These are phyloP conservation scores for Trichophyton rubrum DNA, from an alignment of 2,329 filamentous ascomycete genomes.

Conservation along the genomic window DNA sequence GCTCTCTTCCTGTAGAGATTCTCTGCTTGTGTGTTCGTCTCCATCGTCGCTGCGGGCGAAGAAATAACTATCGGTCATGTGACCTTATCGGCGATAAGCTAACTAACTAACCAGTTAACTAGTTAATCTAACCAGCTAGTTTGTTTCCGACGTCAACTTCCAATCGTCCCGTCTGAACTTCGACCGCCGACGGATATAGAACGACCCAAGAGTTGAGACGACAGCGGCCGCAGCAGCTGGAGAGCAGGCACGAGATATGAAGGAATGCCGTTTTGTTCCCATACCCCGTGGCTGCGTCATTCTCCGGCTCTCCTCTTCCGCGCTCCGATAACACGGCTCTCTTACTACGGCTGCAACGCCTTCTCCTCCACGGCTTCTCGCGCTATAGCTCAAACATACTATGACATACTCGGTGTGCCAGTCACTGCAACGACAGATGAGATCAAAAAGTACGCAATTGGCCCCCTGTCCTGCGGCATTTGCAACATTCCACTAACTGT, in stretches of 20 bases:
- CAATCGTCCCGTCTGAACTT: no score
- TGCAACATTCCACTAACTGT: slow-evolving; percentile 1
- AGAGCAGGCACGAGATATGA: slow-evolving; percentile 12
- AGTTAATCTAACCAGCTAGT: background rate
- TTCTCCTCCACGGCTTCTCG: slow-evolving; percentile 37
- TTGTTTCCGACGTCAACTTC: background rate
- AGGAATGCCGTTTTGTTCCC: slow-evolving; percentile 48
- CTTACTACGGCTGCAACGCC: slow-evolving; percentile 6
- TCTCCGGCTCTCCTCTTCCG: slow-evolving; percentile 6
- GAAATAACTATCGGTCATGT: background rate
- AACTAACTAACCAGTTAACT: no score
- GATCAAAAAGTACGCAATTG: slow-evolving; percentile 59
- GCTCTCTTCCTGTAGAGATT: background rate
- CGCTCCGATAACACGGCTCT: slow-evolving; percentile 9
- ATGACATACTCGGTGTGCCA: slow-evolving; percentile 65
- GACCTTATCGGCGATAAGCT: slow-evolving; percentile 1
- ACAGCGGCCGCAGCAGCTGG: background rate
- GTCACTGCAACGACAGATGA: slow-evolving; percentile 57
- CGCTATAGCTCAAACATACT: slow-evolving; percentile 49
- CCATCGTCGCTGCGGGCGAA: background rate
- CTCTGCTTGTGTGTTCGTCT: background rate
- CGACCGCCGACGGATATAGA: background rate
- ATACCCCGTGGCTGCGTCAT: slow-evolving; percentile 14
- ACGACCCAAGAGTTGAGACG: no score
- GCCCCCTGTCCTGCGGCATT: background rate